Conservation (phyloP, 208 protist species). For the Trypanosoma scelopori region DNA sequence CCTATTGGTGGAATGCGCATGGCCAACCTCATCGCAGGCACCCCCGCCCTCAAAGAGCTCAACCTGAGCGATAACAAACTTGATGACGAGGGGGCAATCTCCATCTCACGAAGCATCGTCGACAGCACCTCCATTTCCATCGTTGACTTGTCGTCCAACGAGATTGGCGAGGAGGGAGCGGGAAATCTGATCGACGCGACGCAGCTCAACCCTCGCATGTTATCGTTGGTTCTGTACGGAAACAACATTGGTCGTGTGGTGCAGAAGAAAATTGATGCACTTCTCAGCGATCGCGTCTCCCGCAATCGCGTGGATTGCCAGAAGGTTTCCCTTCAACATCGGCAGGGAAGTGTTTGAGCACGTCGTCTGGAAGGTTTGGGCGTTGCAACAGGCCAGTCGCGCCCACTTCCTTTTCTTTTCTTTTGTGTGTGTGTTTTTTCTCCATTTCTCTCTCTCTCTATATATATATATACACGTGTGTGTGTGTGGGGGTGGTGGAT, state of each 20-base stretch:
- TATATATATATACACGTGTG: too few relatives aligned
- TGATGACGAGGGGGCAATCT: conserved; percentile 76
- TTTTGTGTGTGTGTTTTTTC: too few relatives aligned
- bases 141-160: conserved; percentile 74
- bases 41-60: conserved; percentile 58
- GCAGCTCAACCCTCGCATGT: conserved; percentile 64
- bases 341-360: conserved; percentile 13
- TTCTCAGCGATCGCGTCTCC: conserved; percentile 71
- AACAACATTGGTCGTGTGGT: conserved; percentile 81
- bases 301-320: conserved; percentile 53
- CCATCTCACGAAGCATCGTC: conserved; percentile 61
- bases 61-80: conserved; percentile 84
- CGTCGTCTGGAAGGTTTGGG: neutral
- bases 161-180: conserved; percentile 69
- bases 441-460: too few relatives aligned
- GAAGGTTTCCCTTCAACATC: conserved; percentile 7
- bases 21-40: conserved; percentile 61
- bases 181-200: conserved; percentile 72
- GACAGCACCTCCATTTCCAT: conserved; percentile 60
- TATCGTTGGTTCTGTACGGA: conserved; percentile 66
- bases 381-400: neutral
- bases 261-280: conserved; percentile 79
- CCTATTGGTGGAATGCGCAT: conserved; percentile 66
- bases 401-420: neutral
- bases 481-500: too few relatives aligned